Evolutionary conservation across 2,329 filamentous ascomycete genomes (phyloP).

Genomic region (Sordariomycetes sp.): DNA sequence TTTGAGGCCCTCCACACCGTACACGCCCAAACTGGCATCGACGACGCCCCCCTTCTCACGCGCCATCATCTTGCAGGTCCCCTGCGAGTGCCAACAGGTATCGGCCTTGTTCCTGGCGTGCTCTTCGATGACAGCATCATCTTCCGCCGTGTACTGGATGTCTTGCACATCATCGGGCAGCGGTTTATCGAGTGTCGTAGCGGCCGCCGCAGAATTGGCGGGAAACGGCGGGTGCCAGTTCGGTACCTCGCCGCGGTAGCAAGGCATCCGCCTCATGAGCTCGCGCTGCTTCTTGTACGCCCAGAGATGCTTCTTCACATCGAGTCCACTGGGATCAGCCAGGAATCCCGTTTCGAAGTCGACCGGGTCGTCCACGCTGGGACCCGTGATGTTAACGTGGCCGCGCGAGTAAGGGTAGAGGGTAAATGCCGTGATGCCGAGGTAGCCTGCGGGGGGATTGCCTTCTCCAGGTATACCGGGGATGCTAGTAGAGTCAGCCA

Average conservation of each 20-base stretch:
- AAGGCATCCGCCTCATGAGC: slow-evolving; percentile 45
- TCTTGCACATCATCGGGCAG: slow-evolving; percentile 20
- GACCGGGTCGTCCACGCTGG: slow-evolving; percentile 28
- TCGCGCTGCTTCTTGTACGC: slow-evolving; percentile 58
- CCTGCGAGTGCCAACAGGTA: slow-evolving; percentile 33
- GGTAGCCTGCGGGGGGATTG: slow-evolving; percentile 31
- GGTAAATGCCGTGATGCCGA: slow-evolving; percentile 41
- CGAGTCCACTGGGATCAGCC: slow-evolving; percentile 30
- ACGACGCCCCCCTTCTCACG: slow-evolving; percentile 26
- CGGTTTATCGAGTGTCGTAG: slow-evolving; percentile 34
- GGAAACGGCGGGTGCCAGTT: slow-evolving; percentile 34
- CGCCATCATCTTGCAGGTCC: slow-evolving; percentile 31
- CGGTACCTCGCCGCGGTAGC: slow-evolving; percentile 39
- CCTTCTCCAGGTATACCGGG: slow-evolving; percentile 26
- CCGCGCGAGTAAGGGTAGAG: slow-evolving; percentile 53
- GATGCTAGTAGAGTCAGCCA: slow-evolving; percentile 13
- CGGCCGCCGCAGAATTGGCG: slow-evolving; percentile 25
- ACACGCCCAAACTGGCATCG: slow-evolving; percentile 26
- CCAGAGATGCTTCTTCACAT: slow-evolving; percentile 53
- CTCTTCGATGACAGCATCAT: slow-evolving; percentile 35
- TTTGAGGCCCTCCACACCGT: slow-evolving; percentile 26
- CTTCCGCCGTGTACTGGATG: slow-evolving; percentile 36
- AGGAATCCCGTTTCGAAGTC: slow-evolving; percentile 53
- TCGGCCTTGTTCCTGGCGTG: slow-evolving; percentile 25
- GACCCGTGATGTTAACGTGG: slow-evolving; percentile 47